Evolutionary conservation across 2,329 filamentous ascomycete species (phyloP).

Genomic region (Pestalotiopsis fici): DNA sequence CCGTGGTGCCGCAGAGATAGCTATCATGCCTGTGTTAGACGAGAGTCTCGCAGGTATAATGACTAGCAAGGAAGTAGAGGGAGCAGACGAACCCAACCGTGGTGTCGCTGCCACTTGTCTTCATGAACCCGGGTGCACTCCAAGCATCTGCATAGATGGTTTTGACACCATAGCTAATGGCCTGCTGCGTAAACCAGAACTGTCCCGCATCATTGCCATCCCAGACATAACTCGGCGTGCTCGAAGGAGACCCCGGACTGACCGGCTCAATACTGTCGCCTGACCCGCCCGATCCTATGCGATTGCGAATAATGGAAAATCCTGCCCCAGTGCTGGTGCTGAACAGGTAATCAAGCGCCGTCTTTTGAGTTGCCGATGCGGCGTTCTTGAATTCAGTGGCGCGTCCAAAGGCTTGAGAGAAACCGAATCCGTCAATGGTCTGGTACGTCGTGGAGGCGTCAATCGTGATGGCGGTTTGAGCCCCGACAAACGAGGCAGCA

Average conservation of each 20-base stretch:
- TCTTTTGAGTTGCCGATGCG: conserved; percentile 28
- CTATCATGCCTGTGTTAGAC: conserved; percentile 2
- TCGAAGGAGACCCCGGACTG: conserved; percentile 41
- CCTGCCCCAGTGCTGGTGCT: conserved; percentile 45
- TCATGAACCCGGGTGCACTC: conserved; percentile 50
- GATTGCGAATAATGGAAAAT: conserved; percentile 51
- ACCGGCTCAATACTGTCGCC: conserved; percentile 41
- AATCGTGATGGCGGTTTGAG: conserved; percentile 27
- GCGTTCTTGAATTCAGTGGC: conserved; percentile 41
- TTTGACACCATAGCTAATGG: conserved; percentile 38
- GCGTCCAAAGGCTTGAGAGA: conserved; percentile 48
- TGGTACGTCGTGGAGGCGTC: conserved; percentile 28
- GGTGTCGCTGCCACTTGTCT: conserved; percentile 39
- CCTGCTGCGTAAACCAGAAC: conserved; percentile 52
- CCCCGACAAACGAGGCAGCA: conserved; percentile 1
- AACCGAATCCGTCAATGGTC: conserved; percentile 48
- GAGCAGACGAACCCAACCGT: conserved; percentile 17
- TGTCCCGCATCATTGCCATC: conserved; percentile 49
- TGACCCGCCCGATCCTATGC: conserved; percentile 40
- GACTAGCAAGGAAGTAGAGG: neutral
- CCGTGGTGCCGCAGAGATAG: conserved; percentile 39
- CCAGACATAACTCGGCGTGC: conserved; percentile 43
- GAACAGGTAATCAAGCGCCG: conserved; percentile 46
- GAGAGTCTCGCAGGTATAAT: neutral
- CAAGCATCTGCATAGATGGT: conserved; percentile 45